phyloP scores from a whole-genome alignment of 768 basidiomycete species.

The Naganishia vishniacii region DNA sequence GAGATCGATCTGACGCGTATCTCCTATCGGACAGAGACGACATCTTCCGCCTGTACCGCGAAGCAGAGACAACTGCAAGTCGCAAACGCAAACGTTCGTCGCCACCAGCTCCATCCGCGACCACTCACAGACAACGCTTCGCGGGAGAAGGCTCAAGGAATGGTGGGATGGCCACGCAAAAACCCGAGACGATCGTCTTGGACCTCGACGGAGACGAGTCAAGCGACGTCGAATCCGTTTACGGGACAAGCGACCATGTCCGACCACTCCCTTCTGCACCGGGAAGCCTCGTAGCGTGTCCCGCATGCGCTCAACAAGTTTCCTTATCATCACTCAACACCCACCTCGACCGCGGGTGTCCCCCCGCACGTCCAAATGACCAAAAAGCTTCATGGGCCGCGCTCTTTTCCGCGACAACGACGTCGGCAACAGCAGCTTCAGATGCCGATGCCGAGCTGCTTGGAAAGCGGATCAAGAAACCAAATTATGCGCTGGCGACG shows the following conservation, averaged over 20 bases:
- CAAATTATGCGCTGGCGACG: conserved; percentile 41
- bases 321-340: conserved; percentile 56
- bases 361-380: conserved; percentile 19
- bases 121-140: neutral
- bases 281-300: neutral
- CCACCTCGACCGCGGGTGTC: conserved; percentile 65
- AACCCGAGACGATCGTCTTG: neutral
- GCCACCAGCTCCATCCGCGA: neutral
- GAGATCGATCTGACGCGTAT: neutral
- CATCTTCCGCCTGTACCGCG: conserved; percentile 9
- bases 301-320: conserved; percentile 43
- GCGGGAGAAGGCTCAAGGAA: no score
- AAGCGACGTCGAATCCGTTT: neutral
- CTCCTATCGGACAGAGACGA: neutral
- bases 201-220: neutral
- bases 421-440: conserved; percentile 11
- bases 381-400: conserved; percentile 44
- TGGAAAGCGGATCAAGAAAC: conserved; percentile 41
- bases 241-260: neutral
- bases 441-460: conserved; percentile 20
- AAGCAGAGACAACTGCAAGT: neutral
- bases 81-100: conserved; percentile 14
- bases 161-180: no score
- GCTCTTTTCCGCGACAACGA: conserved; percentile 38
- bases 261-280: no score